Conservation (phyloP, 1,284 basidiomycete species). For the Ceratobasidium sp. region DNA sequence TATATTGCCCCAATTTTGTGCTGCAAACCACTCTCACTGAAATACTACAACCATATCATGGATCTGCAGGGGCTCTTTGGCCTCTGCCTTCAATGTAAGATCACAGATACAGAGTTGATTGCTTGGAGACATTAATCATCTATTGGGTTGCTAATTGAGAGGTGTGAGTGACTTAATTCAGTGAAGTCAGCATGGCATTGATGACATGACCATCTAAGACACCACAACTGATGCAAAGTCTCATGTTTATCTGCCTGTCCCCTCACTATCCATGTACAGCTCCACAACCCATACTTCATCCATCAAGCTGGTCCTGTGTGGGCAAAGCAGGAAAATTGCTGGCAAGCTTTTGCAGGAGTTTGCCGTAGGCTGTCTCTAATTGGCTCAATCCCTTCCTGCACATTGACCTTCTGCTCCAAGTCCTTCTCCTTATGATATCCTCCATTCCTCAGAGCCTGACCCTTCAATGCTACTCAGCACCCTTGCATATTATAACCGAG, state of each 20-base stretch:
- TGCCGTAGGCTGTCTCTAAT: not conserved
- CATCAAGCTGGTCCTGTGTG: not conserved
- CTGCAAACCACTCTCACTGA: conserved; percentile 41
- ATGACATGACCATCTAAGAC: conserved; percentile 42
- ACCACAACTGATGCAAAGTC: conserved; percentile 50
- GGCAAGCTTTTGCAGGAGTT: not conserved
- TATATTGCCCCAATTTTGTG: conserved; percentile 47
- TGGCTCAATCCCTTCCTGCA: not conserved
- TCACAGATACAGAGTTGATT: conserved; percentile 43
- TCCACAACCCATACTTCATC: not conserved
- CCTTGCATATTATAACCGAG: too few relatives aligned
- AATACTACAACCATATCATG: conserved; percentile 47
- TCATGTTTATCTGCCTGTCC: conserved; percentile 42
- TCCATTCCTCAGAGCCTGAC: too few relatives aligned
- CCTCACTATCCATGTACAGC: conserved; percentile 3
- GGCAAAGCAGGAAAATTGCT: not conserved
- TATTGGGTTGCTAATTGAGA: conserved; percentile 47
- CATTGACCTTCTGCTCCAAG: too few relatives aligned
- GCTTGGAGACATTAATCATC: conserved; percentile 41
- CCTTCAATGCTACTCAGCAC: too few relatives aligned
- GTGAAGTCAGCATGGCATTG: not conserved
- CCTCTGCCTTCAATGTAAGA: conserved; percentile 40
- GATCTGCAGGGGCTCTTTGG: conserved; percentile 45
- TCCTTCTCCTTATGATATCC: too few relatives aligned
- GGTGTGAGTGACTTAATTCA: conserved; percentile 38